phyloP scores from a whole-genome alignment of 2,329 filamentous ascomycete genomes.

The Acephala macrosclerotiorum region DNA sequence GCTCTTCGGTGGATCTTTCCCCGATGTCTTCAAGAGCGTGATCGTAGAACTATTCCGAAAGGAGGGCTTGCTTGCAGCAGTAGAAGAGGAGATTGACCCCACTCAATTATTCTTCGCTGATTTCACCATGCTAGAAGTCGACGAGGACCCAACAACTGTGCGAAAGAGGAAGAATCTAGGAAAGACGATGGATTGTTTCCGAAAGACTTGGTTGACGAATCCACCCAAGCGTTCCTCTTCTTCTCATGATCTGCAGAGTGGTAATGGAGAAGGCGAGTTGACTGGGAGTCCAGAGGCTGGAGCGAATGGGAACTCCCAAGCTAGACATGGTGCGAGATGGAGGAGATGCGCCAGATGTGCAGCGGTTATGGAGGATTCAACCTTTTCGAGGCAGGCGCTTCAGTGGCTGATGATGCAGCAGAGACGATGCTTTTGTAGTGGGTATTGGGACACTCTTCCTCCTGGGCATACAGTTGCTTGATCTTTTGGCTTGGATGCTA shows the following conservation, averaged over 20 bases:
- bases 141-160: slow-evolving; percentile 39
- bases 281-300: slow-evolving; percentile 10
- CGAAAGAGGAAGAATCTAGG: slow-evolving; percentile 29
- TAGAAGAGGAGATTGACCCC: slow-evolving; percentile 44
- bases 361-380: slow-evolving; percentile 45
- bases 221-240: slow-evolving; percentile 22
- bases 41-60: slow-evolving; percentile 41
- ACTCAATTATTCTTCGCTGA: slow-evolving; percentile 45
- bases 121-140: slow-evolving; percentile 42
- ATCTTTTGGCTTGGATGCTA: slow-evolving; percentile 4
- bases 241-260: neutral
- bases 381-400: slow-evolving; percentile 39
- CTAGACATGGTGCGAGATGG: slow-evolving; percentile 35
- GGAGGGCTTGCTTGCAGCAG: slow-evolving; percentile 33
- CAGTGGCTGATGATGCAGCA: slow-evolving; percentile 46
- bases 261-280: neutral
- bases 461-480: slow-evolving; percentile 39
- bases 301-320: slow-evolving; percentile 9
- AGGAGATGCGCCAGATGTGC: slow-evolving; percentile 45
- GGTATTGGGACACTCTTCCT: slow-evolving; percentile 43
- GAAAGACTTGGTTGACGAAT: slow-evolving; percentile 41
- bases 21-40: slow-evolving; percentile 42
- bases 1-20: slow-evolving; percentile 42
- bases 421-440: slow-evolving; percentile 44
- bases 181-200: slow-evolving; percentile 43